A percentile compares a stretch with the other conserved stretches of the same genome.
These are phyloP conservation scores for Phyllosticta paracitricarpa DNA, from an alignment of 2,329 filamentous ascomycete species.

Conservation along the genomic window DNA sequence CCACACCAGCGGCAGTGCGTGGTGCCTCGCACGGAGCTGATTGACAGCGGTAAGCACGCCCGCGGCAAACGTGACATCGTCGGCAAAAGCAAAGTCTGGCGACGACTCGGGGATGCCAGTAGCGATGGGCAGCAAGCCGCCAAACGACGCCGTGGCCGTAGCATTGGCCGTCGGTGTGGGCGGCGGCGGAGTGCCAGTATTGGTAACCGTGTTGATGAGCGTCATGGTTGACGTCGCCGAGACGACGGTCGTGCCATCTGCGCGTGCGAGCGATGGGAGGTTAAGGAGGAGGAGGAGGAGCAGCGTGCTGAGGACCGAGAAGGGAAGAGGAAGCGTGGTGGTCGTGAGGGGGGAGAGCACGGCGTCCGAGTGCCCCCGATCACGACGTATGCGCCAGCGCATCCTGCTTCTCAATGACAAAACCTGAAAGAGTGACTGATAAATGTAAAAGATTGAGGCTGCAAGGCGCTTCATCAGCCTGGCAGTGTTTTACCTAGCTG, in stretches of 20 bases:
- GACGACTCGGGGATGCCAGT: background rate
- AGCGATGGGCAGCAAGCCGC: background rate
- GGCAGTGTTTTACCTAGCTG: background rate
- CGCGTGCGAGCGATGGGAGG: background rate
- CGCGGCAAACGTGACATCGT: background rate
- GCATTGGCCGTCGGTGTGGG: background rate
- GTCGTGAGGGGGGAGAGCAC: background rate
- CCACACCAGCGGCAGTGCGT: background rate
- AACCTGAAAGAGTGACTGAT: background rate
- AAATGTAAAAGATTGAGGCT: background rate
- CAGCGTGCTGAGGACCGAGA: background rate
- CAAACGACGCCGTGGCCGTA: slow-evolving; percentile 22
- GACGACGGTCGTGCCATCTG: background rate
- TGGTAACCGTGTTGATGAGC: slow-evolving; percentile 46
- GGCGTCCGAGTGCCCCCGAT: background rate
- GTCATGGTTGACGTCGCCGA: slow-evolving; percentile 39
- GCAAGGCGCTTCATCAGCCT: background rate
- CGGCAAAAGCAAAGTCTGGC: background rate
- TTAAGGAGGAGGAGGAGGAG: background rate
- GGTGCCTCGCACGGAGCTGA: background rate
- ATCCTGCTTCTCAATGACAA: background rate
- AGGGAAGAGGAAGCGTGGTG: background rate
- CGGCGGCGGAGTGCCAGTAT: slow-evolving; percentile 21
- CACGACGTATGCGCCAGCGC: background rate
- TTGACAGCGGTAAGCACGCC: background rate